Evolutionary conservation across 495 filamentous ascomycete species (phyloP).

Genomic region (Penicillium canariense): DNA sequence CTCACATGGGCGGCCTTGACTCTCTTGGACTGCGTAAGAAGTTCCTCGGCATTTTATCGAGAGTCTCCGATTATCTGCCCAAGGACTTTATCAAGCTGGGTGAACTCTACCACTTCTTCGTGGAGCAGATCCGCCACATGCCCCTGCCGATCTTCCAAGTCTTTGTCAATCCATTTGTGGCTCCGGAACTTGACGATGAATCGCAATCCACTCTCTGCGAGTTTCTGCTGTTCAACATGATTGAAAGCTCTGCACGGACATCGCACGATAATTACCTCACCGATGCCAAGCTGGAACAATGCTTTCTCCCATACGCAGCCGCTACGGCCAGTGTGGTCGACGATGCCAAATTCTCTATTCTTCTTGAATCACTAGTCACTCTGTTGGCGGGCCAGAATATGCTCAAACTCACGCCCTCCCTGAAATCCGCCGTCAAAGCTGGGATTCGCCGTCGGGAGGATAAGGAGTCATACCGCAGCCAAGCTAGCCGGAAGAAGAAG

Average conservation of each 20-base stretch:
- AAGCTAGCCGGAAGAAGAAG: constrained; percentile 36
- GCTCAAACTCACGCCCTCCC: constrained; percentile 40
- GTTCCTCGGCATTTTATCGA: constrained; percentile 55
- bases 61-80: constrained; percentile 43
- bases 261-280: constrained; percentile 50
- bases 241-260: constrained; percentile 55
- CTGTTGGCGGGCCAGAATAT: constrained; percentile 46
- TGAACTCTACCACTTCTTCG: constrained; percentile 66
- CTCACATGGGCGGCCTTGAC: constrained; percentile 49
- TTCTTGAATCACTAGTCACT: constrained; percentile 70
- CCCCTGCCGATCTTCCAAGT: constrained; percentile 68
- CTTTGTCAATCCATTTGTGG: constrained; percentile 57
- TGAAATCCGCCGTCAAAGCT: constrained; percentile 54
- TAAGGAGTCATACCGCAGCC: constrained; percentile 41
- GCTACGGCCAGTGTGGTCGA: constrained; percentile 59
- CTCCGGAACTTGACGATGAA: constrained; percentile 44
- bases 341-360: constrained; percentile 76
- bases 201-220: constrained; percentile 63
- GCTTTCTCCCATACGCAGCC: constrained; percentile 72
- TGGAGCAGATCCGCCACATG: constrained; percentile 61
- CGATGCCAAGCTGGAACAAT: constrained; percentile 57
- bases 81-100: constrained; percentile 46
- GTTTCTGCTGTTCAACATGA: constrained; percentile 59
- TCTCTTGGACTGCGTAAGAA: constrained; percentile 63
- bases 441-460: constrained; percentile 65